Evolutionary conservation across 257 asterid genomes (phyloP), one percentile per base, ranked within the genome.

Genomic region (Linderniella brevidens): DNA sequence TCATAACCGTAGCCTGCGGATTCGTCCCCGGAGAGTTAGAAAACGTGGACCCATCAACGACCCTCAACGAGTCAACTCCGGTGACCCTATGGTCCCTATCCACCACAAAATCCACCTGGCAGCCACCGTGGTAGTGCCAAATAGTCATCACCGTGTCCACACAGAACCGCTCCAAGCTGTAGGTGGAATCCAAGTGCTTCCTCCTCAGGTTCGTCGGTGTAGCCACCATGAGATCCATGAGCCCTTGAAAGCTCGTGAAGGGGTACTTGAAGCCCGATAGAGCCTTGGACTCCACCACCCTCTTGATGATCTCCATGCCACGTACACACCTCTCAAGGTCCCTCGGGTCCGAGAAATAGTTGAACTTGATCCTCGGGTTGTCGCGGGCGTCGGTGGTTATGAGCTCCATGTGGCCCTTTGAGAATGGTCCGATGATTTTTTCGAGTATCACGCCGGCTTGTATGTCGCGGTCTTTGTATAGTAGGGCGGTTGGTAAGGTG

Each of bases 121-220:
- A 87, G 5, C 97, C 97, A 3, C 97, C 97, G 35, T 87, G 97
- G 41, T 73, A 83, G 59, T 87, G 97, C 92, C 95, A 87, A 15
- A 87, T 73, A 8, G 92, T 75, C 73, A 70, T 59, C 29, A 83
- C 92, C 0, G 88, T 74, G 60, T 83, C 95, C 5, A 37, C 55
- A 40, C 97, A 87, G 14, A 56, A 80, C 39, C 75, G 88, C 63
- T 80, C 83, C 73, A 61, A 17, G 0, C 82, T 69, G 57, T 68
- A 19, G 15, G 70, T 54, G 11, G 77, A 49, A 0, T 71, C 41
- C 16, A 64, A 3, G 39, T 74, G 83, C 54, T 50, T 74, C 0
- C 48, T 54, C 53, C 92, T 60, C 57, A 77, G 35, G 56, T 77
- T 80, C n/a, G 53, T 8, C 0, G 83, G 83, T 9, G 75, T 13